phyloP scores from a whole-genome alignment of 108 stramenopile genomes.

The Chaetoceros tenuissimus region DNA sequence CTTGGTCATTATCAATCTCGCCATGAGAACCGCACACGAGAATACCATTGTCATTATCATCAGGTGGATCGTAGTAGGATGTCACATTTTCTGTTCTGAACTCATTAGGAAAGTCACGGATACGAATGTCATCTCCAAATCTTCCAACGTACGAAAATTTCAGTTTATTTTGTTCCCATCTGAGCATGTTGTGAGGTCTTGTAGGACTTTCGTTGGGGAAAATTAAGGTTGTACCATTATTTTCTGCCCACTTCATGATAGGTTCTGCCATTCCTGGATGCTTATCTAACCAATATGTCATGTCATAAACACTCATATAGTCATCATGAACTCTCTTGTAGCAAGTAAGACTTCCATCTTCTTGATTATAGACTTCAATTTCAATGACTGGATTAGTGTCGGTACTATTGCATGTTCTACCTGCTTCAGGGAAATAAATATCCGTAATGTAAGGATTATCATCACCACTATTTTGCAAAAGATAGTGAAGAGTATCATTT shows the following conservation, averaged over 20 bases:
- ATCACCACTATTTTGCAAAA: background rate
- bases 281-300: constrained; percentile 30
- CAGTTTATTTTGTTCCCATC: constrained; percentile 6
- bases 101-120: constrained; percentile 11
- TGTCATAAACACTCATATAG: constrained; percentile 40
- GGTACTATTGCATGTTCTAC: background rate
- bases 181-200: background rate
- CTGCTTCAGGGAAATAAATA: background rate
- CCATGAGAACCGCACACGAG: constrained; percentile 36
- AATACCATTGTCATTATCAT: background rate
- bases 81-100: constrained; percentile 2
- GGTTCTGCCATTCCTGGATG: constrained; percentile 14
- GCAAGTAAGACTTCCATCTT: too few species aligned
- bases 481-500: background rate
- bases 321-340: constrained; percentile 39
- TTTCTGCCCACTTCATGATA: background rate
- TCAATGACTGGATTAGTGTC: background rate
- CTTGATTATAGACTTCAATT: background rate
- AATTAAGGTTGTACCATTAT: background rate
- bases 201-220: background rate
- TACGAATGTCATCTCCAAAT: constrained; percentile 12
- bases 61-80: background rate
- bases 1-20: constrained; percentile 27
- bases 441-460: background rate
- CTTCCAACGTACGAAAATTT: constrained; percentile 10